phyloP scores from a whole-genome alignment of 176 grass and related monocot species.

The Phoenix dactylifera region DNA sequence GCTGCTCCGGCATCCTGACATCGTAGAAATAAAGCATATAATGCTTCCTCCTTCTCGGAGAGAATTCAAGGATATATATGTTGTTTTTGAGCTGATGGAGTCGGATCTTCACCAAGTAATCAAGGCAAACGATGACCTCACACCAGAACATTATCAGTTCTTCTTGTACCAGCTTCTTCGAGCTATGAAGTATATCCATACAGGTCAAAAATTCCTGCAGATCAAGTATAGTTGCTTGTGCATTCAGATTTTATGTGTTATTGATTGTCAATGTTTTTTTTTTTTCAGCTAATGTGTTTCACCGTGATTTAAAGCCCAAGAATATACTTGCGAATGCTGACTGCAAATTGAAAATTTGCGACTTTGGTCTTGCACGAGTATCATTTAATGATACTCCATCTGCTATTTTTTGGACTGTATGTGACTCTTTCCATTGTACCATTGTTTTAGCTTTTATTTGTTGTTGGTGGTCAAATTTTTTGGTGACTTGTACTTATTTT shows the following conservation, averaged over 20 bases:
- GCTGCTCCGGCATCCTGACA: slow-evolving; percentile 19
- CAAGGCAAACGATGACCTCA: slow-evolving; percentile 23
- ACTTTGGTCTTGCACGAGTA: slow-evolving; percentile 5
- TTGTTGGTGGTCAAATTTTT: not conserved
- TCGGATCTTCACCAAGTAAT: slow-evolving; percentile 22
- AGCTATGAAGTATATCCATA: slow-evolving; percentile 4
- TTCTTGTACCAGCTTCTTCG: slow-evolving; percentile 20
- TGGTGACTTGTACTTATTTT: not conserved
- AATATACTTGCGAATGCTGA: slow-evolving; percentile 17
- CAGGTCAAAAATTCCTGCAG: not conserved
- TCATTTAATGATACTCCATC: slow-evolving; percentile 18
- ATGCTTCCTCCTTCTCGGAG: slow-evolving; percentile 19
- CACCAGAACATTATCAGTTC: slow-evolving; percentile 23
- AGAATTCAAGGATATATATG: slow-evolving; percentile 22
- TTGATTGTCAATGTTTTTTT: not conserved
- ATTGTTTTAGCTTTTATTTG: not conserved
- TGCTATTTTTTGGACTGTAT: slow-evolving; percentile 17
- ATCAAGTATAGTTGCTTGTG: no score
- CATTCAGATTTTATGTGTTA: no score
- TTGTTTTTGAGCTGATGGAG: slow-evolving; percentile 18
- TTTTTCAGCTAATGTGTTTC: slow-evolving; percentile 12
- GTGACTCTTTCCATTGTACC: not conserved
- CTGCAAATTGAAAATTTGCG: slow-evolving; percentile 16
- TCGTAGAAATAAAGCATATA: slow-evolving; percentile 23
- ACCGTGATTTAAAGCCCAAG: slow-evolving; percentile 16